Base-by-base conservation (phyloP, 2,329 filamentous ascomycete genomes). In the Didymella lethalis region DNA sequence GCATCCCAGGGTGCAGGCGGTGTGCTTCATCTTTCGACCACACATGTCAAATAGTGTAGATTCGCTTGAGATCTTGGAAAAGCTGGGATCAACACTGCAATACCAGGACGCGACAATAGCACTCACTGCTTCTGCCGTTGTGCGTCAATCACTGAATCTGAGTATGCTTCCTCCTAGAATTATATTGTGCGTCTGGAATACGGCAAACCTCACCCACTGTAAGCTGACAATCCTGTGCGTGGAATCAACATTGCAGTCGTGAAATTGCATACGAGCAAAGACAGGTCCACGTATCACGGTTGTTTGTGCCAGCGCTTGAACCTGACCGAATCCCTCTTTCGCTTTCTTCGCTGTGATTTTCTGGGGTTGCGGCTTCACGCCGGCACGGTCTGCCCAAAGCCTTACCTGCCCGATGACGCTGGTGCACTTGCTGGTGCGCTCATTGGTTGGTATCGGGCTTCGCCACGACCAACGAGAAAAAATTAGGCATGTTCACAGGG, bases 401-500 rank as follows among this genome's bases (percentile, higher is more conserved):
- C 57, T 59, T 57, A 65, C 59, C 60, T 68, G 66, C 63, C 66
- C 57, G 61, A 65, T 63, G 60, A 63, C 64, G 58, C 48, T 49
- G 43, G 54, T 46, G 50, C 56, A 58, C 49, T 49, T 58, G 45
- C 26, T 46, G 41, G 56, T 44, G 51, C 59, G 49, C n/a, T 64
- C 57, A 68, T 68, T 68, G 66, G 64, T 58, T 59, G 64, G 57
- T 50, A 40, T 51, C 23, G 18, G 31, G 47, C 51, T 59, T 68
- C 58, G 66, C 66, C 66, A 68, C 64, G 47, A 54, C 51, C 56
- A 59, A 54, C 58, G 57, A 63, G 63, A 64, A 69, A 69, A 67
- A 65, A 68, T 67, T 65, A 64, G 57, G 61, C 55, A 48, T 28
- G 49, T 60, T 63, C 59, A 59, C 50, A 60, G 41, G 63, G 50